These are phyloP conservation scores for Diatrype stigma DNA, from an alignment of 2,329 filamentous ascomycete genomes.

Conservation along the genomic window DNA sequence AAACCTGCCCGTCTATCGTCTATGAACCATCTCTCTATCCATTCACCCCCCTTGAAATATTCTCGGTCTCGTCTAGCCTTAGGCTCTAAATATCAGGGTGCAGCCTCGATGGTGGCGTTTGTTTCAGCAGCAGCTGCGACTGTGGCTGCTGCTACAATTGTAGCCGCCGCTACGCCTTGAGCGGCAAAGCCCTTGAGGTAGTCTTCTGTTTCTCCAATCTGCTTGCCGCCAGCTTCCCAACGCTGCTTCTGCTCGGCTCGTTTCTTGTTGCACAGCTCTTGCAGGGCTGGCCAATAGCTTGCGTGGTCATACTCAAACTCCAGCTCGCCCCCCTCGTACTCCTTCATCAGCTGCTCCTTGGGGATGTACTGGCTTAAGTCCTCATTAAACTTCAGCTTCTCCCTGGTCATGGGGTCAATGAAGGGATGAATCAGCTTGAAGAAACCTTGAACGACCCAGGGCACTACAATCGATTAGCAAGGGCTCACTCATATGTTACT, in stretches of 20 bases:
- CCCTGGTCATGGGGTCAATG: slow-evolving; percentile 88
- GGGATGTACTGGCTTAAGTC: slow-evolving; percentile 81
- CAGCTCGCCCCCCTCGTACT: slow-evolving; percentile 69
- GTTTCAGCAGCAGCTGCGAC: slow-evolving; percentile 6
- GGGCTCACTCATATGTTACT: neutral
- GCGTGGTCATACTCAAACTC: slow-evolving; percentile 90
- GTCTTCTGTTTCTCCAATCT: slow-evolving; percentile 80
- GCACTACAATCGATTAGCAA: slow-evolving; percentile 51
- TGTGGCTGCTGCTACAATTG: slow-evolving; percentile 4
- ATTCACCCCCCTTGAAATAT: too few species aligned
- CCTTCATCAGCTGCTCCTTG: slow-evolving; percentile 73
- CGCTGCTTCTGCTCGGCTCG: slow-evolving; percentile 59
- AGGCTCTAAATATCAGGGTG: neutral
- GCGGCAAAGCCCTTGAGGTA: slow-evolving; percentile 66
- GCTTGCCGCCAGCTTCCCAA: slow-evolving; percentile 77
- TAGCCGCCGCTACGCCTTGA: slow-evolving; percentile 14
- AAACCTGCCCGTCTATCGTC: neutral
- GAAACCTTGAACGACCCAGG: slow-evolving; percentile 88
- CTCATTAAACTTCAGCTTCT: slow-evolving; percentile 98
- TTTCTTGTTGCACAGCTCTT: slow-evolving; percentile 63
- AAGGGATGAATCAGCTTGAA: slow-evolving; percentile 96
- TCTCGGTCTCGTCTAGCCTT: too few species aligned
- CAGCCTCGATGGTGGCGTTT: neutral
- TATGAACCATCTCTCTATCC: neutral
- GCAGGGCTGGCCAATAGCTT: slow-evolving; percentile 83